Conservation (phyloP, 2,329 filamentous ascomycete genomes). For the Berkeleyomyces basicola region DNA sequence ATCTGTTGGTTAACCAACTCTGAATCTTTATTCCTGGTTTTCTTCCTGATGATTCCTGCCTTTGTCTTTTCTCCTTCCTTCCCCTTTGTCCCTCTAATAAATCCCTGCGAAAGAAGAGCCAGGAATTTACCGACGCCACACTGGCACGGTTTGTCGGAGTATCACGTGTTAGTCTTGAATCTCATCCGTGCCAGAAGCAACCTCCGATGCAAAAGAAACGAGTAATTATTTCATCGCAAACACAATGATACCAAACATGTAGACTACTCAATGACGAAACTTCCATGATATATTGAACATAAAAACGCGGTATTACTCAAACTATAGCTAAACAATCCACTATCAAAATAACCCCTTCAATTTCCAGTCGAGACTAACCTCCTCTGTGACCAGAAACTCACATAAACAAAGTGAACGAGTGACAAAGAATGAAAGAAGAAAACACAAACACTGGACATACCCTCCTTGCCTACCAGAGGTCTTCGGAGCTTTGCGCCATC, state of each 20-base stretch:
- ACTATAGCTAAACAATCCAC: neutral
- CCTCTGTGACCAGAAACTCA: neutral
- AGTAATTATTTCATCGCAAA: no score
- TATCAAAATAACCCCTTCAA: neutral
- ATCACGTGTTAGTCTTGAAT: neutral
- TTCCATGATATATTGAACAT: neutral
- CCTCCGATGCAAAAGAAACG: no score
- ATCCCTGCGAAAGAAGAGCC: neutral
- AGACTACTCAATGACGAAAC: no score
- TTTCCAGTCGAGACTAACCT: neutral
- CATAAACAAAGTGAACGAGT: neutral
- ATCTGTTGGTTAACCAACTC: neutral
- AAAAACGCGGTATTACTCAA: neutral
- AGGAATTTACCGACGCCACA: neutral
- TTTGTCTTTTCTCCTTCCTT: neutral
- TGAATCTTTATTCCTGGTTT: neutral
- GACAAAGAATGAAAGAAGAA: conserved; percentile 2
- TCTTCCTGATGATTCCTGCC: neutral
- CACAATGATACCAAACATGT: no score
- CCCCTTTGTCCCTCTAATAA: neutral
- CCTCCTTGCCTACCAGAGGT: conserved; percentile 39
- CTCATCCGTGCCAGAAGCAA: neutral
- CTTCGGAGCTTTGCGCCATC: conserved; percentile 44
- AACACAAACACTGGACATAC: neutral
- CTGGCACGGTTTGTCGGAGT: neutral